phyloP scores from a whole-genome alignment of 371 early-diverging fungal genomes.

The Sporodiniella umbellata region DNA sequence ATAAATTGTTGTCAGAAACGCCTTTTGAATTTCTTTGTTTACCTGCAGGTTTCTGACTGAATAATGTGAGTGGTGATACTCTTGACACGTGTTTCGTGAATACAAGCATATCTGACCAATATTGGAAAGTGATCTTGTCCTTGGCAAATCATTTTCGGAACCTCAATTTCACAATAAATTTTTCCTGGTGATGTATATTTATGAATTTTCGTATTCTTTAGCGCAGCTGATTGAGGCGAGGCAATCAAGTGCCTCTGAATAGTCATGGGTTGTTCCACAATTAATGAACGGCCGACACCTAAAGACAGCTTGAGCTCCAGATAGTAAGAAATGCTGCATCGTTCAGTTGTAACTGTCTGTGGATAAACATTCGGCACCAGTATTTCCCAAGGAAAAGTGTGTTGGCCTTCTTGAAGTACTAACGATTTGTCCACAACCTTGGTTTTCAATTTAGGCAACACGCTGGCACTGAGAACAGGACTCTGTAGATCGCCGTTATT shows the following conservation, averaged over 20 bases:
- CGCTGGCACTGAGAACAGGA: background rate
- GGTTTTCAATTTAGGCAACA: constrained; percentile 20
- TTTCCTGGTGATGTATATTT: constrained; percentile 27
- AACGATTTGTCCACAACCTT: constrained; percentile 3
- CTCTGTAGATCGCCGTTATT: constrained; percentile 8
- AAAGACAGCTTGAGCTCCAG: constrained; percentile 23
- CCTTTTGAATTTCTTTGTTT: too few species aligned
- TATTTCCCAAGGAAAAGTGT: constrained; percentile 26
- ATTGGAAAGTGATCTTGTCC: constrained; percentile 29
- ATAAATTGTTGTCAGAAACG: background rate
- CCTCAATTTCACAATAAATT: constrained; percentile 33
- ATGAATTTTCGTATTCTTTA: constrained; percentile 17
- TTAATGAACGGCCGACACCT: constrained; percentile 21
- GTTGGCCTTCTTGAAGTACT: constrained; percentile 1
- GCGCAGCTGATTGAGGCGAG: constrained; percentile 15
- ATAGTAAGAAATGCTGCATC: constrained; percentile 25
- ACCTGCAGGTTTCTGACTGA: constrained; percentile 35
- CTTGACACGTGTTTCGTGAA: constrained; percentile 12
- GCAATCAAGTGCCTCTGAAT: constrained; percentile 26
- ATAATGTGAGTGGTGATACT: constrained; percentile 28
- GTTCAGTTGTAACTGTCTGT: constrained; percentile 18
- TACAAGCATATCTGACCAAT: constrained; percentile 16
- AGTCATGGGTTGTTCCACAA: constrained; percentile 21
- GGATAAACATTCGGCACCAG: constrained; percentile 23
- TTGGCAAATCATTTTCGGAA: constrained; percentile 23